Percentiles rank a stretch among this genome's conserved stretches.
Conservation (phyloP, 345 rosid species). For the Gossypioides kirkii region DNA sequence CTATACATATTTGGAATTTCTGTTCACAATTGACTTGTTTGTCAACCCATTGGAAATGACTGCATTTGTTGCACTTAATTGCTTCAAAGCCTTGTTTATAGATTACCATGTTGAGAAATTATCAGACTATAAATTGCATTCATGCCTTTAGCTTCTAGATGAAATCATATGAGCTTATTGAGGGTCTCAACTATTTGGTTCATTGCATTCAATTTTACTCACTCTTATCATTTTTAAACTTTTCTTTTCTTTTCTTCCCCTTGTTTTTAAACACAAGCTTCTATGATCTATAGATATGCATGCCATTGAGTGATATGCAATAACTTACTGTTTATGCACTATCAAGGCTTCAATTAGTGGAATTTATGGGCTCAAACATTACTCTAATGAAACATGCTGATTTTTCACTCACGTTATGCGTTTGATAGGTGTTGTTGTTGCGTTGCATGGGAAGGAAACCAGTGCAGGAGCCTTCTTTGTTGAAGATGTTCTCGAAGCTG, state of each 20-base stretch:
- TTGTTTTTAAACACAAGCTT: not conserved
- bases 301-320: not conserved
- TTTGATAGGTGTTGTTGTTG: conserved; percentile 68
- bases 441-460: conserved; percentile 86
- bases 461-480: conserved; percentile 57
- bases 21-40: not conserved
- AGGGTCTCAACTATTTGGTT: not conserved
- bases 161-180: not conserved
- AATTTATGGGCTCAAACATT: conserved; percentile 9
- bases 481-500: conserved; percentile 84
- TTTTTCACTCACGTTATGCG: conserved; percentile 18
- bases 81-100: not conserved
- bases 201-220: not conserved
- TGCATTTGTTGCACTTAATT: not conserved
- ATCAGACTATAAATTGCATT: no score
- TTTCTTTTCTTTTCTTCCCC: not conserved
- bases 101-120: not conserved
- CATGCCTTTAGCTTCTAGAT: no score
- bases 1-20: not conserved
- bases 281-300: not conserved
- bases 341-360: not conserved
- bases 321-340: not conserved
- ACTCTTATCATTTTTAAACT: not conserved
- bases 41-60: not conserved
- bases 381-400: conserved; percentile 6